Base-by-base conservation (phyloP, 805 yeast species). In the Brettanomyces custersianus region DNA sequence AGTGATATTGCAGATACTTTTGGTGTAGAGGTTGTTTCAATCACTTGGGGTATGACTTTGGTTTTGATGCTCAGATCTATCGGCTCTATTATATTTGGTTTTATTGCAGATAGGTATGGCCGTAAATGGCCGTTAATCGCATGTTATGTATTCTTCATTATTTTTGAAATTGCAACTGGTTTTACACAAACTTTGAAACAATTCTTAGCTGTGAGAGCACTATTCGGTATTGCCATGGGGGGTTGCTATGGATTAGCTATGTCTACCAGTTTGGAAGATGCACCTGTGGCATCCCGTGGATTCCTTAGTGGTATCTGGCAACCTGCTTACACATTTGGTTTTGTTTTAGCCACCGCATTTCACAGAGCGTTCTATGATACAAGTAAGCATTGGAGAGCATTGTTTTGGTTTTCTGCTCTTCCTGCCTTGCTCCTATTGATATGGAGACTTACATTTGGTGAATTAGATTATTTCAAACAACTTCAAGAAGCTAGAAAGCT, bases 341-440 rank as follows among this genome's bases (percentile, higher is more conserved):
- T 70, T 45, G 55, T 74, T 18, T 53, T 74, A 36, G 79, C 70
- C 4, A 74, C 72, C 24, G 55, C 72, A 12, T 75, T 73, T 56
- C 66, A 65, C 42, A 57, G 80, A 44, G 75, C 74, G 13, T 67
- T 74, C 37, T 65, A 62, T 11, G 62, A 66, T 37, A 68, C 68
- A 40, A 54, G 69, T 4, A 72, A 77, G 42, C 68, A 70, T 7
- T 80, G 90, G 90, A 66, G 85, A 49, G 68, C 83, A 1, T 59
- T 79, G 31, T 80, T 76, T 57, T 80, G 87, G 87, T 79, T 81
- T 49, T 67, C 76, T 19, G 71, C 85, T n/a, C 78, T 78, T 26
- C 72, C 79, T 8, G 79, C 84, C 2, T 67, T 73, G 8, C 47
- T 79, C 15, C 61, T 80, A 34, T 67, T 77, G 31, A 39, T 62